Conservation (phyloP, 75 land plant species). For the Pinus taeda region DNA sequence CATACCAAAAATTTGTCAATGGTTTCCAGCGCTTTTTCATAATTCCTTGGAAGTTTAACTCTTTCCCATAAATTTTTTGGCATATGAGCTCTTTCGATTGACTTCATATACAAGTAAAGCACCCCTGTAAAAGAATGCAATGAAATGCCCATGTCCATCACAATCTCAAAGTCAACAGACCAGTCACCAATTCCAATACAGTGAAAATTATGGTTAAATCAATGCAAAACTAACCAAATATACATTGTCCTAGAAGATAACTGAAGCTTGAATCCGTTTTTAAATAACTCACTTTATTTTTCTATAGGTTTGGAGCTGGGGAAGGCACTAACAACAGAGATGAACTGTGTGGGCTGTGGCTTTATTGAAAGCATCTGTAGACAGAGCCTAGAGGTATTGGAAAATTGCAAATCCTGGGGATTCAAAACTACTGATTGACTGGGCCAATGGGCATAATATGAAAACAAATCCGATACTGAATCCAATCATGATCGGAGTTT, state of each 20-base stretch:
- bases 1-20: conserved; percentile 88
- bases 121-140: conserved; percentile 49
- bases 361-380: too few species aligned
- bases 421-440: too few species aligned
- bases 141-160: background rate
- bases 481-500: too few species aligned
- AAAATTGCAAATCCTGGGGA: too few species aligned
- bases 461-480: too few species aligned
- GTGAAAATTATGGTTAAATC: background rate
- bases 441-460: too few species aligned
- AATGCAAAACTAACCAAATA: background rate
- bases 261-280: too few species aligned
- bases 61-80: conserved; percentile 96
- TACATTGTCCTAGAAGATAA: background rate
- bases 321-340: too few species aligned
- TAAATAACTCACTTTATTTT: too few species aligned
- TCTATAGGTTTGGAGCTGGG: too few species aligned
- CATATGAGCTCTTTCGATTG: conserved; percentile 92
- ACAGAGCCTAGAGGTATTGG: too few species aligned
- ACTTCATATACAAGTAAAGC: conserved; percentile 92
- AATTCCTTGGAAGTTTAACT: conserved; percentile 84
- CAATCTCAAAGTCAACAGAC: background rate
- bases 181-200: background rate
- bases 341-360: too few species aligned
- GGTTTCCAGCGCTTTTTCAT: conserved; percentile 81